A percentile compares a stretch with the other conserved stretches of the same genome.
These are phyloP conservation scores for Pleurotus platypus DNA, from an alignment of 768 basidiomycete genomes.

Conservation along the genomic window DNA sequence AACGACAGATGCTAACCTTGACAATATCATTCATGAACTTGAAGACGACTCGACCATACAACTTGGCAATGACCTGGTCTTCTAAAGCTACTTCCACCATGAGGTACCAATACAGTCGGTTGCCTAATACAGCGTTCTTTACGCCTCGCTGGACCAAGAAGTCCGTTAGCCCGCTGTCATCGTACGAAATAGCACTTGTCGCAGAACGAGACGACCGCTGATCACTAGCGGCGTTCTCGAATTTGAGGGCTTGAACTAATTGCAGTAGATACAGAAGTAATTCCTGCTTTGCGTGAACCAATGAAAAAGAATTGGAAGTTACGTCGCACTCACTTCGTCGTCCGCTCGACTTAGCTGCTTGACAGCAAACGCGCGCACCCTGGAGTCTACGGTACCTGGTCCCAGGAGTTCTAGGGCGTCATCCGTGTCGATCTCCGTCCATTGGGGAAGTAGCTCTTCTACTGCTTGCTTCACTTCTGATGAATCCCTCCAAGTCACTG, in stretches of 20 bases:
- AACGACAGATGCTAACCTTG: constrained; percentile 49
- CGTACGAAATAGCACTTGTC: constrained; percentile 76
- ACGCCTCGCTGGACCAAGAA: constrained; percentile 88
- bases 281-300: constrained; percentile 52
- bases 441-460: constrained; percentile 90
- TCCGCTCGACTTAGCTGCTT: constrained; percentile 87
- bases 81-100: constrained; percentile 94
- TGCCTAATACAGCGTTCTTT: constrained; percentile 80
- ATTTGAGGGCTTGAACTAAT: constrained; percentile 96
- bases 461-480: constrained; percentile 98
- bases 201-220: constrained; percentile 72
- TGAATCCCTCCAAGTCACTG: constrained; percentile 95
- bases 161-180: constrained; percentile 90
- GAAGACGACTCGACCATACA: constrained; percentile 90
- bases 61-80: constrained; percentile 82
- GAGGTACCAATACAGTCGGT: constrained; percentile 95
- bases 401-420: constrained; percentile 95
- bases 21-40: constrained; percentile 86
- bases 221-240: constrained; percentile 80
- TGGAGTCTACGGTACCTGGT: constrained; percentile 83
- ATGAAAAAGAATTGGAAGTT: neutral
- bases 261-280: constrained; percentile 89
- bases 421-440: constrained; percentile 96
- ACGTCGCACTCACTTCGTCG: constrained; percentile 68
- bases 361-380: constrained; percentile 93